Evolutionary conservation across 2,329 filamentous ascomycete species (phyloP).

Genomic region (Cladosporium sphaerospermum): DNA sequence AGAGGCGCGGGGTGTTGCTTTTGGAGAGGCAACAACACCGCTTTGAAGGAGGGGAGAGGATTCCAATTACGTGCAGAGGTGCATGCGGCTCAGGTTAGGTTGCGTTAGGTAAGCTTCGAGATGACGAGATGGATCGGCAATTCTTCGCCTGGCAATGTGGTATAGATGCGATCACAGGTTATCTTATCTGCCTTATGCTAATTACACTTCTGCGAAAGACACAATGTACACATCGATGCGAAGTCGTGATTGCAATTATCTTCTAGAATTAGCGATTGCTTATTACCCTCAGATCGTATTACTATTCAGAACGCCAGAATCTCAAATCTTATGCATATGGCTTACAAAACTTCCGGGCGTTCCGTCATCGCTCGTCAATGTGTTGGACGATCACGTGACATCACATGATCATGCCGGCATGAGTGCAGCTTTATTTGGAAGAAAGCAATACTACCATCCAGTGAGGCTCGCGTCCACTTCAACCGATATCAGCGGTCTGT

Average conservation of each 20-base stretch:
- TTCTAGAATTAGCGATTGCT: too few species aligned
- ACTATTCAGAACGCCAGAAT: too few species aligned
- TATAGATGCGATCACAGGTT: too few species aligned
- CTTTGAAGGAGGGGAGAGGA: neutral
- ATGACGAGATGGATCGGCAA: slow-evolving; percentile 5
- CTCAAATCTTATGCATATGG: neutral
- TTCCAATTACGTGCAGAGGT: neutral
- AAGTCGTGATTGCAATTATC: too few species aligned
- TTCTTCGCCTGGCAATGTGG: neutral
- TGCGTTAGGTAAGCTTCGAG: slow-evolving; percentile 1
- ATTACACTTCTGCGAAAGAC: neutral
- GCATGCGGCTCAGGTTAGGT: neutral
- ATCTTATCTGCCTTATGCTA: neutral
- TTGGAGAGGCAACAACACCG: neutral
- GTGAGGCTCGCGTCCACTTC: too few species aligned
- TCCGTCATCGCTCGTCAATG: neutral
- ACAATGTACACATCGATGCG: too few species aligned
- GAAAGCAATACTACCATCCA: too few species aligned
- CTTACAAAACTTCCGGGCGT: slow-evolving; percentile 2
- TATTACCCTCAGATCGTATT: too few species aligned
- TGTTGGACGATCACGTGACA: neutral
- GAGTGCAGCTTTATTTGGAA: too few species aligned
- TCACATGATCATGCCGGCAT: too few species aligned
- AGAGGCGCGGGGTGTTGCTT: slow-evolving; percentile 1
- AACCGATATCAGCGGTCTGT: too few species aligned